Evolutionary conservation across 2,329 filamentous ascomycete species (phyloP).

Genomic region (Trichoderma gracile): DNA sequence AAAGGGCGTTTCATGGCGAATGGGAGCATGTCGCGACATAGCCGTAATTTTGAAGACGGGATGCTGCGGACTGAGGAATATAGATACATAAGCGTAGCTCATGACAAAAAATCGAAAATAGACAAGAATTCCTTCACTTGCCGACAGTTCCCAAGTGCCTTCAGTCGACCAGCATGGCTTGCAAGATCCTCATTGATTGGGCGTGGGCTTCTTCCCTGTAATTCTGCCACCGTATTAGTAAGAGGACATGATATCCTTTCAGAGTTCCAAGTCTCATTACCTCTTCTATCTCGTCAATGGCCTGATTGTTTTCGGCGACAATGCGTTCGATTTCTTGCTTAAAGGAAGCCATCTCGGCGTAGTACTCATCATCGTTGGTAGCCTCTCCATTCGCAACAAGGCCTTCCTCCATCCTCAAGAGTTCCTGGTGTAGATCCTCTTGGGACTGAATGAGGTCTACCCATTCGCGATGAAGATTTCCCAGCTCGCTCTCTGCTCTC

Average conservation of each 20-base stretch:
- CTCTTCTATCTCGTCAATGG: constrained; percentile 35
- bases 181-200: constrained; percentile 35
- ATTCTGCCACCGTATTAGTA: constrained; percentile 31
- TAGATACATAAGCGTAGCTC: constrained; percentile 17
- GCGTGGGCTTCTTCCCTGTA: constrained; percentile 33
- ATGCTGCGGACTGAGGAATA: not conserved
- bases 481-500: constrained; percentile 30
- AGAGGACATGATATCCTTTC: not conserved
- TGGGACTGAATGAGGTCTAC: constrained; percentile 20
- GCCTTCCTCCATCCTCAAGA: not conserved
- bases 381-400: not conserved
- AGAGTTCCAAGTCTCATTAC: constrained; percentile 27
- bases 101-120: not conserved
- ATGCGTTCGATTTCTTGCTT: constrained; percentile 32
- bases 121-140: constrained; percentile 21
- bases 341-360: constrained; percentile 26
- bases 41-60: not conserved
- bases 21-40: not conserved
- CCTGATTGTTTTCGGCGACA: constrained; percentile 27
- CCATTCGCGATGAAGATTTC: constrained; percentile 30
- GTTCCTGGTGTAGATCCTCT: not conserved
- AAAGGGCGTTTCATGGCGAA: constrained; percentile 25
- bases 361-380: not conserved
- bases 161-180: constrained; percentile 27
- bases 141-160: too few species aligned